Base-by-base conservation (phyloP, 2,329 filamentous ascomycete species). In the Zymoseptoria pseudotritici region DNA sequence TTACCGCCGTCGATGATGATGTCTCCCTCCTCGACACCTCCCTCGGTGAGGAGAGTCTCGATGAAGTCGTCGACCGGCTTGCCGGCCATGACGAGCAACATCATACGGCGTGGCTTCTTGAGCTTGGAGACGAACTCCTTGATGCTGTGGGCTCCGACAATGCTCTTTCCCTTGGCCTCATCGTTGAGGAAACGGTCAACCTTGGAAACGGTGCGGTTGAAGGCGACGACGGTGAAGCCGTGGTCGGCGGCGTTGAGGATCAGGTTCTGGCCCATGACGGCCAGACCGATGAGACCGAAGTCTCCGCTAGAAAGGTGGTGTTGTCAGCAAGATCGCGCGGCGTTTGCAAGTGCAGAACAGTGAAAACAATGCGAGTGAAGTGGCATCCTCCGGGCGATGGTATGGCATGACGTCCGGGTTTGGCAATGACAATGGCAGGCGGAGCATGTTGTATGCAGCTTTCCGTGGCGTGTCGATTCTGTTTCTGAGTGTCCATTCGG, bases 1-100 rank as follows among this genome's bases (percentile, higher is more conserved):
- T 99, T 97, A 73, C 91, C 94, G 77, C 94, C 94, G 75, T 99
- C 94, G 73, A 99, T 97, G 83, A 99, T 95, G 85, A 99, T 97
- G 77, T 99, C 94, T 69, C 91, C 92, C 73, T 84, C 76, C 76
- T 91, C 87, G 67, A 93, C 82, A 75, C 89, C 86, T 67, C 77
- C 77, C 71, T 78, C 75, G 62, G 65, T 76, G 57, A 97, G 83
- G 68, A 99, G 88, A 70, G 87, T 87, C 85, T 97, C 91, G 74
- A 99, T 97, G 88, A 96, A 97, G 83, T 96, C 90, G 77, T 99
- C 94, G 70, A 99, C 94, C 66, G 94, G 88, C 83, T 94, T 90
- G 75, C 94, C 94, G 72, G 94, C 94, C 89, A 97, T 95, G 80
- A 99, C 94, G 70, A 99, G 89, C 74, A 99, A 86, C 94, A 99